Base-by-base conservation (phyloP, 192 early-diverging fungal species). In the Podila horticola region DNA sequence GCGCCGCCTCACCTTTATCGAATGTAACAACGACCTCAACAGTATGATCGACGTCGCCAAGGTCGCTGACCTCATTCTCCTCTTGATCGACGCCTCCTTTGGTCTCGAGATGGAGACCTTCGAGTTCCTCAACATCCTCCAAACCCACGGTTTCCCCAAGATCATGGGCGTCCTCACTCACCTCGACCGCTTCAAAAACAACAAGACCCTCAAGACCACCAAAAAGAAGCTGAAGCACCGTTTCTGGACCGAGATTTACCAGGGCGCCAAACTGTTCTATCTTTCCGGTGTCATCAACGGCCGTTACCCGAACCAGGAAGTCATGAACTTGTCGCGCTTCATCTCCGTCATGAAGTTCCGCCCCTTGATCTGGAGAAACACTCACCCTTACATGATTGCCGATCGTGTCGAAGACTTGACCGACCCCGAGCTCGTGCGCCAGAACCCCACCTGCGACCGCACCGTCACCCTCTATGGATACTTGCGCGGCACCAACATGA, bases 91-190 rank as follows among this genome's bases (percentile, higher is more conserved):
- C 74, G 98, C 97, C 13, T 96, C 94, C 79, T 98, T 95, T 85
- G 98, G 98, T 50, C 97, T 99, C 85, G 98, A 99, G 84, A 99
- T 99, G 98, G 98, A 99, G 89, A 99, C 98, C 4, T 99, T 99
- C 69, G 98, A 99, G 87, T 99, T 97, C 79, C 87, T 99, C 33
- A 99, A 99, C 83, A 91, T 99, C 66, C 83, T 98, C 33, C 98
- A 99, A 82, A 92, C 91, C 19, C 98, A 99, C 64, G 98, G 98
- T 11, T 97, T 99, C 86, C 96, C 97, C 13, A 95, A 95, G 64
- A 93, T 99, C 28, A 98, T 99, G 95, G 98, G 98, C 30, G 95
- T 99, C 24, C 85, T 99, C 65, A 99, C 98, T 30, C 96, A 97
- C 79, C 76, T 99, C 66, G 98, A 99, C 66, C 92, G 93, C 51